These are phyloP conservation scores for Hanseniaspora valbyensis DNA, from an alignment of 805 yeast genomes.

Conservation along the genomic window DNA sequence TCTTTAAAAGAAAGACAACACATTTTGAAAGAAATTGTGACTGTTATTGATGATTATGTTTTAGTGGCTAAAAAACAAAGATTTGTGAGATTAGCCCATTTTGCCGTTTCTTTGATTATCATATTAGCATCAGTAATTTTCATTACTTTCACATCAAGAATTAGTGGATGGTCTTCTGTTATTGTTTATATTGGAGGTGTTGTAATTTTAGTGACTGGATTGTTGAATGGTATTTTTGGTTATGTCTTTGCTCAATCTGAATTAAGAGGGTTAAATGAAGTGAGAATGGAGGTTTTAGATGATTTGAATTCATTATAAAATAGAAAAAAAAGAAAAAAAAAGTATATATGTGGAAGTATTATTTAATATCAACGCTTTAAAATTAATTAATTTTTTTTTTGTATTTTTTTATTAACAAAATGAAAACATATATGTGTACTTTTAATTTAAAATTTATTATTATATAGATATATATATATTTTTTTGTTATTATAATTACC, in stretches of 20 bases:
- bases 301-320: conserved; percentile 18
- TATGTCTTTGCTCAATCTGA: conserved; percentile 73
- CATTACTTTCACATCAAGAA: conserved; percentile 47
- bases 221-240: conserved; percentile 66
- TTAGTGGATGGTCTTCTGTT: conserved; percentile 54
- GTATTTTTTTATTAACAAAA: neutral
- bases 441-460: neutral
- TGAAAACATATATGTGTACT: no score
- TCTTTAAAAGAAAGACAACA: conserved; percentile 4
- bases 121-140: conserved; percentile 45
- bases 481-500: conserved; percentile 14
- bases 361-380: no score
- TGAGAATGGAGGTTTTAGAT: conserved; percentile 52
- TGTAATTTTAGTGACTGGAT: conserved; percentile 52
- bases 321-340: no score
- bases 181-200: conserved; percentile 49
- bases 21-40: conserved; percentile 41
- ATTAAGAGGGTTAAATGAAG: conserved; percentile 63
- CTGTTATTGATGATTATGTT: conserved; percentile 37
- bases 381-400: no score
- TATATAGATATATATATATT: neutral
- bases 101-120: conserved; percentile 42
- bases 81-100: conserved; percentile 55
- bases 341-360: no score
- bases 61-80: conserved; percentile 50